These are phyloP conservation scores for Melastoma candidum DNA, from an alignment of 441 rosid genomes.

Conservation along the genomic window DNA sequence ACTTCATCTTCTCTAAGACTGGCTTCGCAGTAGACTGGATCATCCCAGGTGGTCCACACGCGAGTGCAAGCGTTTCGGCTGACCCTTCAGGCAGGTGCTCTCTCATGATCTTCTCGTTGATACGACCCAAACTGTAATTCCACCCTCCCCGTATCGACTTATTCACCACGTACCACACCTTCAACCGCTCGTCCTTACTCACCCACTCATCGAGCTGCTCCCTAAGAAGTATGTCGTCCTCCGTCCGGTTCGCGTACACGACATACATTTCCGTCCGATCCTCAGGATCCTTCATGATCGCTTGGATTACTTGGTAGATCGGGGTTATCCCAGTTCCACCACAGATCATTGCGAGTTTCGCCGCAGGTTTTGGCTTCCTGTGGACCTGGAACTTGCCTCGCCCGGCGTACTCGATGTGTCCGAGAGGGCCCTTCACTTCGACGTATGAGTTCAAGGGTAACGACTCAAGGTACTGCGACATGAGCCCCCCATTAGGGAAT, in stretches of 20 bases:
- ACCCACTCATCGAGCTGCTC: conserved; percentile 80
- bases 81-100: conserved; percentile 57
- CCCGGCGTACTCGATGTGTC: conserved; percentile 67
- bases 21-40: conserved; percentile 84
- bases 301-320: conserved; percentile 65
- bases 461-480: conserved; percentile 72
- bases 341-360: conserved; percentile 77
- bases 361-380: conserved; percentile 63
- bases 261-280: conserved; percentile 70
- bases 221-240: conserved; percentile 63
- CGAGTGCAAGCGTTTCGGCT: conserved; percentile 46
- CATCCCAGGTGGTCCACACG: conserved; percentile 95
- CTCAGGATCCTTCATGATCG: conserved; percentile 60
- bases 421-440: conserved; percentile 84
- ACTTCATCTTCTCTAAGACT: conserved; percentile 80
- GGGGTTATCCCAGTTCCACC: conserved; percentile 95
- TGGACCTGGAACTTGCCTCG: conserved; percentile 55
- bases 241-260: conserved; percentile 79
- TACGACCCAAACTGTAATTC: conserved; percentile 58
- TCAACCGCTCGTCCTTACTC: conserved; percentile 37
- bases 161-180: conserved; percentile 77
- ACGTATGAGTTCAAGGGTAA: conserved; percentile 39
- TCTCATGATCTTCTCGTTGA: conserved; percentile 51
- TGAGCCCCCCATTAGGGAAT: conserved; percentile 69
- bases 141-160: conserved; percentile 52